Conservation (phyloP, 2,329 filamentous ascomycete species). For the Arthrobotrys pseudoclavata region DNA sequence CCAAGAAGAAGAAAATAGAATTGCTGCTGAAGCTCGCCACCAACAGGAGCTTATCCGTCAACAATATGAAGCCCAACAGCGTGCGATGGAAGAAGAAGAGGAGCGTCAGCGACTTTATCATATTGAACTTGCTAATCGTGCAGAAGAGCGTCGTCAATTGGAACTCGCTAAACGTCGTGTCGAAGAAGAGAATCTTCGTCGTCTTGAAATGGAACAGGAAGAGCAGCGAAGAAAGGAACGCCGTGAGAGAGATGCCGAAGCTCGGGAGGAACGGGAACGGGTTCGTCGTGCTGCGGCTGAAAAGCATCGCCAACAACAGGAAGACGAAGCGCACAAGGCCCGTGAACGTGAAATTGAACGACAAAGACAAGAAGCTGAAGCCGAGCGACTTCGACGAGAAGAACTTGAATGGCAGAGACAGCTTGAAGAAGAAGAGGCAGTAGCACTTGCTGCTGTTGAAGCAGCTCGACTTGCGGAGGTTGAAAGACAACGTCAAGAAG, state of each 20-base stretch:
- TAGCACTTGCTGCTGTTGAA: slow-evolving; percentile 48
- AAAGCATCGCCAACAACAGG: slow-evolving; percentile 37
- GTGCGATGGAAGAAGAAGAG: slow-evolving; percentile 29
- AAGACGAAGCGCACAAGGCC: slow-evolving; percentile 49
- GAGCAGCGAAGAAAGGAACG: slow-evolving; percentile 54
- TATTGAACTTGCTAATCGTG: slow-evolving; percentile 40
- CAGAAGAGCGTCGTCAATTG: slow-evolving; percentile 53
- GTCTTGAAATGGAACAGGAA: slow-evolving; percentile 56
- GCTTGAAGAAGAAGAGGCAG: slow-evolving; percentile 44
- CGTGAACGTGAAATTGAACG: slow-evolving; percentile 58
- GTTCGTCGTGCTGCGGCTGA: slow-evolving; percentile 53
- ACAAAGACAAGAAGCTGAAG: slow-evolving; percentile 52
- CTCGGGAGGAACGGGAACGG: slow-evolving; percentile 50
- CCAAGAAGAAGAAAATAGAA: slow-evolving; percentile 41
- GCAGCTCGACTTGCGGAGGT: slow-evolving; percentile 51
- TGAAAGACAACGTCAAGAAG: slow-evolving; percentile 45
- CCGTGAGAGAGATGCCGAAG: slow-evolving; percentile 52
- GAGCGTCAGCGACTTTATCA: slow-evolving; percentile 32
- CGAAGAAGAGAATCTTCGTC: slow-evolving; percentile 56
- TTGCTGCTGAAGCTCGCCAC: slow-evolving; percentile 35
- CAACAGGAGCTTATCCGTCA: slow-evolving; percentile 46
- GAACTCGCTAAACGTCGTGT: slow-evolving; percentile 55
- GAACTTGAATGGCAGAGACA: slow-evolving; percentile 43
- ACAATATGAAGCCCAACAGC: slow-evolving; percentile 55
- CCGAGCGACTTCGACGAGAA: slow-evolving; percentile 35